Evolutionary conservation across 2,329 filamentous ascomycete species (phyloP).

Genomic region (Elsinoe australis): DNA sequence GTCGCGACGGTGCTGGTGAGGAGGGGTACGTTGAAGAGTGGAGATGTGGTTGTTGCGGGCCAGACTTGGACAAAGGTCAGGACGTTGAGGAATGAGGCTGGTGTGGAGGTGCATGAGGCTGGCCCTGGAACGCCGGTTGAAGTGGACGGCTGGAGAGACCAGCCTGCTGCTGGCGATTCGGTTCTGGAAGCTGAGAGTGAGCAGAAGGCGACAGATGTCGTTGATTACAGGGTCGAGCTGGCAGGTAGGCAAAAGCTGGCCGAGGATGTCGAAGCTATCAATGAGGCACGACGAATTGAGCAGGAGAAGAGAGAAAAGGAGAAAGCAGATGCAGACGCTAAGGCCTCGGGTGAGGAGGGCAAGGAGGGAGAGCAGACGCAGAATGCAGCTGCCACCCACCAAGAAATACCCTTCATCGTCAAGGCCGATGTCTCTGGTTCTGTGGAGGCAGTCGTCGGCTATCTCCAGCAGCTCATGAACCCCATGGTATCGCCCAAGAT

Average conservation of each 20-base stretch:
- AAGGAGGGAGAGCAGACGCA: slow-evolving; percentile 32
- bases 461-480: slow-evolving; percentile 70
- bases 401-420: slow-evolving; percentile 70
- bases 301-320: slow-evolving; percentile 56
- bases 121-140: slow-evolving; percentile 85
- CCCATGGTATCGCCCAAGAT: slow-evolving; percentile 73
- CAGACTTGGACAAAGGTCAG: slow-evolving; percentile 83
- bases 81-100: slow-evolving; percentile 75
- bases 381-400: slow-evolving; percentile 39
- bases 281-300: slow-evolving; percentile 51
- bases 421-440: slow-evolving; percentile 92
- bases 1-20: slow-evolving; percentile 84
- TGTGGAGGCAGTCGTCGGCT: slow-evolving; percentile 78
- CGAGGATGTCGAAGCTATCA: slow-evolving; percentile 68
- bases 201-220: slow-evolving; percentile 66
- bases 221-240: slow-evolving; percentile 67
- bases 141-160: slow-evolving; percentile 87
- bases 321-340: slow-evolving; percentile 38
- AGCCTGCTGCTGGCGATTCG: slow-evolving; percentile 77
- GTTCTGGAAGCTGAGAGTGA: slow-evolving; percentile 77
- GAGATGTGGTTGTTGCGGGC: slow-evolving; percentile 80
- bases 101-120: slow-evolving; percentile 61
- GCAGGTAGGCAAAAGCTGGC: slow-evolving; percentile 59
- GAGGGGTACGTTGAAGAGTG: slow-evolving; percentile 71
- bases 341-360: slow-evolving; percentile 28